Evolutionary conservation across 1,284 basidiomycete species (phyloP), one percentile per base, ranked within the genome.

Genomic region (Fomitopsis schrenkii): DNA sequence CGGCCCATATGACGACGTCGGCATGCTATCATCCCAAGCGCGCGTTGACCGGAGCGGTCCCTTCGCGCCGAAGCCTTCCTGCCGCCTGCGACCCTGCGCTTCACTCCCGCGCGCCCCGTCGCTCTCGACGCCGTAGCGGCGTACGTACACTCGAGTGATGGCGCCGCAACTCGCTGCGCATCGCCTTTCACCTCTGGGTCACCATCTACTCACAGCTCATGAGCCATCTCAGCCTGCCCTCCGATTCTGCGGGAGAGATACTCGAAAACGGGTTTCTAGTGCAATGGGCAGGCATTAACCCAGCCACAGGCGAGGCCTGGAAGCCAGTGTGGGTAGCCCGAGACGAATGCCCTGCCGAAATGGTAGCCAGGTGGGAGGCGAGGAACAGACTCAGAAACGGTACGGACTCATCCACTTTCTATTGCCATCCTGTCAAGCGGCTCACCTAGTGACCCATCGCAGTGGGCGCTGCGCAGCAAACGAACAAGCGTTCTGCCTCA

Each of bases 251-350:
- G n/a, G 52, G 36, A 28, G 56, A 58, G 28, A 62, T 62, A 14
- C 40, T 64, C 22, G 63, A 62, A 5, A 58, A 41, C 45, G 63
- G 63, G 26, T 64, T 45, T 26, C 53, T 64, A 9, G 61, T 64
- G 22, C 60, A 54, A 22, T 38, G 36, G 45, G 41, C 54, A 50
- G 62, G 60, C 30, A 48, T 61, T 33, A 58, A 63, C 38, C 60
- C 59, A 8, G 57, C 36, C 8, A 63, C 59, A 15, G 62, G 62
- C 2, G 60, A 61, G 36, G 19, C 57, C 8, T 61, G 59, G 62
- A 59, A 63, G 45, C 59, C 62, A 26, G 9, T 30, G 2, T 63
- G 62, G 62, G 48, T 63, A 6, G 36, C 45, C 9, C 52, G 55
- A 1, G 35, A 50, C 55, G 12, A 41, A 3, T 59, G 59, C 45